Percentiles rank a stretch among this genome's conserved stretches.
Conservation (phyloP, 768 basidiomycete species). For the Leccinum disarticulatum region DNA sequence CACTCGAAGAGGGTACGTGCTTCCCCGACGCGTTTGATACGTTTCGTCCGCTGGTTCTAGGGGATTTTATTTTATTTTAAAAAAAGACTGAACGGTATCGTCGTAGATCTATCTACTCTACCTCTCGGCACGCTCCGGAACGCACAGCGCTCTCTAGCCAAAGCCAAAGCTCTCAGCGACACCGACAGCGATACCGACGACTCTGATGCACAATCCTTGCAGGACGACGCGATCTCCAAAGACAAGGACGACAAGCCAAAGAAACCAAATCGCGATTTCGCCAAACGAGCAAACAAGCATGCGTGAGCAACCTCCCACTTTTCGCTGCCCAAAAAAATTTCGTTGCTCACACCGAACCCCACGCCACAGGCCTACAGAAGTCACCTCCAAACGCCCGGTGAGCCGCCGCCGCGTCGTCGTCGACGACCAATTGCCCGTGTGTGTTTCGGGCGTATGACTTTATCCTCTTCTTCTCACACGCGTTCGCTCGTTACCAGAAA, state of each 20-base stretch:
- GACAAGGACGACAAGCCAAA: slow-evolving; percentile 26
- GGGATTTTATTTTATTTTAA: background rate
- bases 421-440: slow-evolving; percentile 62
- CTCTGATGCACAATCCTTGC: slow-evolving; percentile 5
- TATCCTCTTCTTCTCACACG: background rate
- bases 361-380: slow-evolving; percentile 64
- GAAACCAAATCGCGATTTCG: slow-evolving; percentile 43
- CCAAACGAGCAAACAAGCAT: slow-evolving; percentile 76
- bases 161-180: slow-evolving; percentile 39
- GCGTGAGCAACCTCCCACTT: slow-evolving; percentile 57
- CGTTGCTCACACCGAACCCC: background rate
- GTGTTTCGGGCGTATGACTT: slow-evolving; percentile 22
- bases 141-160: slow-evolving; percentile 58
- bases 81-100: slow-evolving; percentile 11
- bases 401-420: slow-evolving; percentile 69
- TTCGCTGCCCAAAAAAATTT: background rate
- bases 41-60: background rate
- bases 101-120: slow-evolving; percentile 54
- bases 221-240: slow-evolving; percentile 18
- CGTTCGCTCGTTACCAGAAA: slow-evolving; percentile 44
- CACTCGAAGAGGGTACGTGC: slow-evolving; percentile 29
- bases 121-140: slow-evolving; percentile 65
- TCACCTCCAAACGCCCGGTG: slow-evolving; percentile 84
- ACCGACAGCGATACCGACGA: slow-evolving; percentile 14
- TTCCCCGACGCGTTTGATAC: background rate